Conservation (phyloP, 2,329 filamentous ascomycete species). For the Cercospora zeina region DNA sequence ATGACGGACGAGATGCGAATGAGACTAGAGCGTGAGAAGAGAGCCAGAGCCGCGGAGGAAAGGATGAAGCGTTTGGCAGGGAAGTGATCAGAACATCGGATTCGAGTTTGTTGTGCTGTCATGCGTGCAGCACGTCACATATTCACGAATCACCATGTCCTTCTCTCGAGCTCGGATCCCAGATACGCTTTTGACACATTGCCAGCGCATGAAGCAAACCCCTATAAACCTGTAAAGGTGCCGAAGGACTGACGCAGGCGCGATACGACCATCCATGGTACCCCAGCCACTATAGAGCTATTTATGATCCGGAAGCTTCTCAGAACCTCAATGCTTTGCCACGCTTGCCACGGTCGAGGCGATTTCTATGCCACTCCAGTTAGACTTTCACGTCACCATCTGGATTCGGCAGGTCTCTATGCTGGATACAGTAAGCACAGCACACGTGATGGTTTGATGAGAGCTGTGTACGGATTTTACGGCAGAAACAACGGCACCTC, state of each 20-base stretch:
- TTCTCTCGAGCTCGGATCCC: background rate
- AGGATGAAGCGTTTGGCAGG: constrained; percentile 68
- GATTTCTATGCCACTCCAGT: background rate
- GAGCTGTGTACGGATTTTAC: too few relatives aligned
- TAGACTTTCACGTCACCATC: background rate
- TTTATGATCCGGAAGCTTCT: background rate
- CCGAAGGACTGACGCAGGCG: background rate
- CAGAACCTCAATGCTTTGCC: background rate
- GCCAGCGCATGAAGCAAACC: background rate
- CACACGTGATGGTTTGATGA: background rate
- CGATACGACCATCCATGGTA: background rate
- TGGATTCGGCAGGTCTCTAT: background rate
- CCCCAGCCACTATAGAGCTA: background rate
- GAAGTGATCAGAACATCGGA: constrained; percentile 14
- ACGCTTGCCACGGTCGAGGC: background rate
- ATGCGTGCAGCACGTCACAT: background rate
- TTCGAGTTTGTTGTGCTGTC: background rate
- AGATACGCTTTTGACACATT: background rate
- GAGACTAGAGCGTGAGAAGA: constrained; percentile 81
- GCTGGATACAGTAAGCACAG: background rate
- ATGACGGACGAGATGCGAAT: constrained; percentile 84
- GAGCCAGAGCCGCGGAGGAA: constrained; percentile 89
- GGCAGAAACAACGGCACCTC: too few relatives aligned
- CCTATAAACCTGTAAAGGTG: background rate
- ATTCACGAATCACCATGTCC: background rate